Evolutionary conservation across 169 alveolate genomes (phyloP).

Genomic region (Toxoplasma gondii): DNA sequence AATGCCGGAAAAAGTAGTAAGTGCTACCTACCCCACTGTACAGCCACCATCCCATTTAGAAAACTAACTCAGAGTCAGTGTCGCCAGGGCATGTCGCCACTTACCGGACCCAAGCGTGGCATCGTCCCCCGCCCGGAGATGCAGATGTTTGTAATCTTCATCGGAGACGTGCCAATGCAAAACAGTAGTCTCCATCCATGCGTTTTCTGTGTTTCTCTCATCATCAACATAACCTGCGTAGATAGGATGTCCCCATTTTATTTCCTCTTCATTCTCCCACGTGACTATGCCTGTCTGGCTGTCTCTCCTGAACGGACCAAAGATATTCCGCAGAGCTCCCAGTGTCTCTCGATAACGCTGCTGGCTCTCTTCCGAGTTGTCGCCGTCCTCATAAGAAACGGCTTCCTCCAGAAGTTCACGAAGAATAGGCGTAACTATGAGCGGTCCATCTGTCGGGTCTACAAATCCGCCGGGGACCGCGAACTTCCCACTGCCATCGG

Average conservation of each 20-base stretch:
- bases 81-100: background rate
- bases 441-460: slow-evolving; percentile 27
- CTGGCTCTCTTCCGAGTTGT: background rate
- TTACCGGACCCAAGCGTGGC: slow-evolving; percentile 48
- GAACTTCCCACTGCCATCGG: slow-evolving; percentile 50
- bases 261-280: background rate
- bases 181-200: slow-evolving; percentile 66
- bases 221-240: slow-evolving; percentile 64
- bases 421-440: background rate
- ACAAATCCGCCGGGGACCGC: slow-evolving; percentile 68
- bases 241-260: slow-evolving; percentile 34
- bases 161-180: slow-evolving; percentile 47
- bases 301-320: slow-evolving; percentile 38
- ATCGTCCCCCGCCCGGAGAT: slow-evolving; percentile 57
- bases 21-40: too few species aligned
- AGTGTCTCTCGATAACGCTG: slow-evolving; percentile 22
- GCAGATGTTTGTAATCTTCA: background rate
- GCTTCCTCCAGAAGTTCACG: slow-evolving; percentile 63
- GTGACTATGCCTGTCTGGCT: background rate
- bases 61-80: too few species aligned
- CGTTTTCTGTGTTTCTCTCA: slow-evolving; percentile 63
- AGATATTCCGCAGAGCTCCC: background rate
- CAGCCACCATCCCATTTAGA: too few species aligned
- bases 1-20: too few species aligned
- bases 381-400: background rate